These are phyloP conservation scores for Coemansia sp. DNA, from an alignment of 192 early-diverging fungal genomes.

Conservation along the genomic window DNA sequence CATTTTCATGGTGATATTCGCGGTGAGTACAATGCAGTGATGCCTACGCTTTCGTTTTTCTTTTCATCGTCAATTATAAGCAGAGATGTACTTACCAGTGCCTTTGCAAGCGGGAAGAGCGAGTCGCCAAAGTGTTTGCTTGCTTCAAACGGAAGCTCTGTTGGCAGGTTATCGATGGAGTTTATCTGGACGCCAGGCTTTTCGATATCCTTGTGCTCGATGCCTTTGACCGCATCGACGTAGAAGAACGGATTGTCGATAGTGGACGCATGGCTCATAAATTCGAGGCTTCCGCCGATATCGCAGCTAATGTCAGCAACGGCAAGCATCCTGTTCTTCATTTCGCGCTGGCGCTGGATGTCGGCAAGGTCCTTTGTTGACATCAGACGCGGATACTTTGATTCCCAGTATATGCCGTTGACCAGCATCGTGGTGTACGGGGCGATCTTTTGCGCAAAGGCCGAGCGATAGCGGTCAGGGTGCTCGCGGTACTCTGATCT, in stretches of 20 bases:
- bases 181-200: slow-evolving; percentile 91
- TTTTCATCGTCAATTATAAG: too few relatives aligned
- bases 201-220: slow-evolving; percentile 72
- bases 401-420: slow-evolving; percentile 95
- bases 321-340: slow-evolving; percentile 72
- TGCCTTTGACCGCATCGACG: slow-evolving; percentile 74
- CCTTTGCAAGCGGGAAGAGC: slow-evolving; percentile 76
- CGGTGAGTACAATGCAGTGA: neutral
- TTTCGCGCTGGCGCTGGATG: slow-evolving; percentile 65
- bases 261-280: slow-evolving; percentile 83
- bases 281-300: slow-evolving; percentile 91
- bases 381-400: slow-evolving; percentile 79
- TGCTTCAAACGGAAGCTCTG: slow-evolving; percentile 93
- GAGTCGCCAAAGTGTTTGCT: slow-evolving; percentile 89
- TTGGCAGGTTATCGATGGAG: slow-evolving; percentile 95
- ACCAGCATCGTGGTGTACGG: slow-evolving; percentile 86
- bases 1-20: neutral
- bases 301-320: slow-evolving; percentile 95
- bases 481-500: slow-evolving; percentile 71
- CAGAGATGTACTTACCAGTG: slow-evolving; percentile 60
- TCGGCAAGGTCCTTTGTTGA: slow-evolving; percentile 77
- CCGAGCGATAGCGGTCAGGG: slow-evolving; percentile 75
- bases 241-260: slow-evolving; percentile 93
- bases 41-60: neutral
- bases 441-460: slow-evolving; percentile 85